Base-by-base conservation (phyloP, 768 basidiomycete genomes). In the Hericium alpestre region DNA sequence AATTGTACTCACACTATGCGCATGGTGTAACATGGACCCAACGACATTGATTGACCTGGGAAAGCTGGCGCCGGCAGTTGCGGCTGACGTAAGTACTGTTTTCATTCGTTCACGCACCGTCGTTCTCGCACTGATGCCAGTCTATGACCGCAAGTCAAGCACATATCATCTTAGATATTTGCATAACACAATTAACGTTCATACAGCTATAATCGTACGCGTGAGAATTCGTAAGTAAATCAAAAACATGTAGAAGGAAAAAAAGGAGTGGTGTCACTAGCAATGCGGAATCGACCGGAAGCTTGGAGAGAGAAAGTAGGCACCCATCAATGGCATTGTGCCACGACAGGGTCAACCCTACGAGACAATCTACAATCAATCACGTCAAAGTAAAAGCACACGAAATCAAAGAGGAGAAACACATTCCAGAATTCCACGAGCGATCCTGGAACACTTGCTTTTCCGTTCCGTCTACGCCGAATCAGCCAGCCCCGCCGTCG, bases 401-500 rank as follows among this genome's bases (percentile, higher is more conserved):
- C 16, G 41, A 41, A n/a, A 41, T 4, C 2, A 43, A 11, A 15
- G 41, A n/a, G 41, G 12, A 43, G 16, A 43, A 13, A 18, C 41
- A 43, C 41, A 15, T 43, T 43, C 25, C 25, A 25, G 25, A 25
- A 25, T 43, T 43, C 20, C 41, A 15, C 20, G 13, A 13, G 6
- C 16, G 16, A 15, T 43, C 12, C 13, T 43, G 12, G 20, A 7
- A 7, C 12, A 8, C 13, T n/a, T 41, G 40, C 40, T 13, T 12
- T n/a, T n/a, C 12, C 13, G 41, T 3, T 18, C 15, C 20, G 15
- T 43, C 41, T 15, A 43, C 32, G 54, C 25, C 53, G 23, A 27
- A 5, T 53, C 27, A n/a, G 23, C 39, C 7, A 63, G 38, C 3
- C 55, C 59, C 13, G 57, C 59, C 38, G 65, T 59, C 39, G 59